Evolutionary conservation across 2,329 filamentous ascomycete species (phyloP).

Genomic region (Myrmaecium sp.): DNA sequence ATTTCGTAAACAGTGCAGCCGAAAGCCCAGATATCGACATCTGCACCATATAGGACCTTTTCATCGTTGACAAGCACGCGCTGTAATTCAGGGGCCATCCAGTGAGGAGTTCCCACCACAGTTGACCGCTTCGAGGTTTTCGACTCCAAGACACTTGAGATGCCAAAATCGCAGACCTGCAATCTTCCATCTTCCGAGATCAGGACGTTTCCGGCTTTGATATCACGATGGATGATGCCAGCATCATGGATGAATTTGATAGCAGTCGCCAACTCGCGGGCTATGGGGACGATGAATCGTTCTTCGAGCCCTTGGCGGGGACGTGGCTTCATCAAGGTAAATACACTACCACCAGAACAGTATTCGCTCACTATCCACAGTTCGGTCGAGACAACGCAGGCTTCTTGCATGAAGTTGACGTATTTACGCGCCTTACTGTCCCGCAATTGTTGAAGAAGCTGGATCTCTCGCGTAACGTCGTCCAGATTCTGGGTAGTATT

Average conservation of each 20-base stretch:
- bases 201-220: slow-evolving; percentile 60
- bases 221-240: slow-evolving; percentile 48
- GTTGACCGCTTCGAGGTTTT: slow-evolving; percentile 64
- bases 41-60: slow-evolving; percentile 26
- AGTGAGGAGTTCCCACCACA: slow-evolving; percentile 67
- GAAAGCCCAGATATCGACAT: slow-evolving; percentile 67
- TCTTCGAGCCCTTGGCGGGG: slow-evolving; percentile 37
- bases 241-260: slow-evolving; percentile 46
- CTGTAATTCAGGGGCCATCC: slow-evolving; percentile 66
- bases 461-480: slow-evolving; percentile 44
- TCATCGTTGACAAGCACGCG: slow-evolving; percentile 30
- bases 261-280: slow-evolving; percentile 44
- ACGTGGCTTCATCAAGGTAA: slow-evolving; percentile 39
- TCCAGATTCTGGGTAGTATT: slow-evolving; percentile 25
- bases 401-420: slow-evolving; percentile 68
- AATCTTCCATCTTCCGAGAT: slow-evolving; percentile 61
- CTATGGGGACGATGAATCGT: slow-evolving; percentile 45
- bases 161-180: slow-evolving; percentile 73
- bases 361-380: slow-evolving; percentile 86
- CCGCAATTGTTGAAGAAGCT: slow-evolving; percentile 53
- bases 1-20: slow-evolving; percentile 70
- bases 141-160: slow-evolving; percentile 60
- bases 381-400: slow-evolving; percentile 57
- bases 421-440: slow-evolving; percentile 65
- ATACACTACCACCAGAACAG: slow-evolving; percentile 67